Evolutionary conservation across 2,329 filamentous ascomycete species (phyloP).

Genomic region (Sordariomycetes sp.): DNA sequence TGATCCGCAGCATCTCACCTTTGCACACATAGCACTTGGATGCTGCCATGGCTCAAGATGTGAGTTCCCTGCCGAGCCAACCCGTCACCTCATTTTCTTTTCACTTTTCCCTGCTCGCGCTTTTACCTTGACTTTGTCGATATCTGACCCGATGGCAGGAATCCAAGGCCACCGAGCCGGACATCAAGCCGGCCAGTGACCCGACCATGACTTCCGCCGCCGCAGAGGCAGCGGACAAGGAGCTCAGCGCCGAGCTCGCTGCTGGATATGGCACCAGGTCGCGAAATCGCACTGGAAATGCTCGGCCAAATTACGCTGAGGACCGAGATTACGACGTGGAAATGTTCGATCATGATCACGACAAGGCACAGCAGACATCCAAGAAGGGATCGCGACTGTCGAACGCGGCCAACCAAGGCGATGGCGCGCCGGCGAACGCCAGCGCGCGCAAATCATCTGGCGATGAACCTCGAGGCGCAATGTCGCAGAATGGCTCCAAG

Average conservation of each 20-base stretch:
- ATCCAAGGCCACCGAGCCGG: conserved; percentile 21
- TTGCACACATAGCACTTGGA: conserved; percentile 20
- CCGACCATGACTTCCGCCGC: conserved; percentile 39
- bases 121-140: too few relatives aligned
- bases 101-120: too few relatives aligned
- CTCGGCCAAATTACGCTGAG: conserved; percentile 91
- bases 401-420: conserved; percentile 26
- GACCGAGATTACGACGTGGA: conserved; percentile 87
- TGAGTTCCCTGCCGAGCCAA: conserved; percentile 12
- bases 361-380: conserved; percentile 45
- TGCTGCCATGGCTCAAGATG: conserved; percentile 29
- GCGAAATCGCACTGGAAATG: conserved; percentile 71
- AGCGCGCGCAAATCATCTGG: conserved; percentile 28
- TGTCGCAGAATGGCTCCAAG: conserved; percentile 25
- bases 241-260: conserved; percentile 40
- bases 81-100: conserved; percentile 9
- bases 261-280: conserved; percentile 88
- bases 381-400: conserved; percentile 48
- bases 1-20: conserved; percentile 21
- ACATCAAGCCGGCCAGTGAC: conserved; percentile 21
- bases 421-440: conserved; percentile 20
- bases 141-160: conserved; percentile 17
- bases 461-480: conserved; percentile 27
- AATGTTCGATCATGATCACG: conserved; percentile 57
- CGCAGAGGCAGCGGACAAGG: conserved; percentile 38